Conservation (phyloP, 2,329 filamentous ascomycete species). For the Geosmithia morbida region DNA sequence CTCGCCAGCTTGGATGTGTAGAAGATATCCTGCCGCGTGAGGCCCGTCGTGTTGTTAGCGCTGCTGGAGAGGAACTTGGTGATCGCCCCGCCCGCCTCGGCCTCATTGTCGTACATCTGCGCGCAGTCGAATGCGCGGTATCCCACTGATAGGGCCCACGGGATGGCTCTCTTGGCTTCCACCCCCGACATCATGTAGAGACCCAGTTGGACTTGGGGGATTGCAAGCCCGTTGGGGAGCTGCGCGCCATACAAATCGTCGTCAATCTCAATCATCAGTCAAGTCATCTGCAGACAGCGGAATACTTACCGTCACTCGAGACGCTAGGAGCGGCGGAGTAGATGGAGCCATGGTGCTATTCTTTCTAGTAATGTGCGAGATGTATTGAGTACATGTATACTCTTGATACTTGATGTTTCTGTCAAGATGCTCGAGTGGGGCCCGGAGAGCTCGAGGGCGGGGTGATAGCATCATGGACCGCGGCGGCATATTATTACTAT, state of each 20-base stretch:
- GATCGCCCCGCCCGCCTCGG: constrained; percentile 53
- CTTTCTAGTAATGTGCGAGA: background rate
- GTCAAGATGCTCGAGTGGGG: constrained; percentile 1
- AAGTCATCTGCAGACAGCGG: background rate
- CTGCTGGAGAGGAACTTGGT: constrained; percentile 33
- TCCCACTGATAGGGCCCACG: constrained; percentile 37
- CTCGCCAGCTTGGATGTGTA: constrained; percentile 68
- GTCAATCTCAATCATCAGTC: background rate
- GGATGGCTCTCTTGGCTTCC: constrained; percentile 44
- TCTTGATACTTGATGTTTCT: background rate
- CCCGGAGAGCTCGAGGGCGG: background rate
- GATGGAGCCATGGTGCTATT: constrained; percentile 6
- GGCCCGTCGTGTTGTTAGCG: constrained; percentile 26
- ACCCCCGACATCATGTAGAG: constrained; percentile 55
- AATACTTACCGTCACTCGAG: constrained; percentile 10
- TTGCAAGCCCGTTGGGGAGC: constrained; percentile 49
- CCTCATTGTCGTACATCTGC: constrained; percentile 54
- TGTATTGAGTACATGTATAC: background rate
- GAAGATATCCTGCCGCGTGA: constrained; percentile 57
- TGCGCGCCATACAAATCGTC: constrained; percentile 14
- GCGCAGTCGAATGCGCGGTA: constrained; percentile 38
- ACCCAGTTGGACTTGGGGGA: constrained; percentile 60
- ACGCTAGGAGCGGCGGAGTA: constrained; percentile 8
- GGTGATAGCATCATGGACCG: too few relatives aligned
- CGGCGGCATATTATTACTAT: too few relatives aligned